phyloP scores from a whole-genome alignment of 2,329 filamentous ascomycete genomes.

The Truncatella angustata region DNA sequence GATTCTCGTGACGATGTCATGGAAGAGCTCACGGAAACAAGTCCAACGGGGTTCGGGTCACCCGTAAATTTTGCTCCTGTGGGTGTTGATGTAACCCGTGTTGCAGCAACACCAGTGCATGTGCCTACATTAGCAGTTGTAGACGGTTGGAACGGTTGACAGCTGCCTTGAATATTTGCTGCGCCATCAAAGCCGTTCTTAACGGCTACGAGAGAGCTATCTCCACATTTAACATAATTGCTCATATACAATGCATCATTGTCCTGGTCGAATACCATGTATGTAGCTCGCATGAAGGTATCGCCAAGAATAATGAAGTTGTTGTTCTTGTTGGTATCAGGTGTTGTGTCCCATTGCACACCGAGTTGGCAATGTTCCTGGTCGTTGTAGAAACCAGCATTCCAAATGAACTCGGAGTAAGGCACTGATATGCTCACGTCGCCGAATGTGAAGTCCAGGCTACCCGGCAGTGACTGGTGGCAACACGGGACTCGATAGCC shows the following conservation, averaged over 20 bases:
- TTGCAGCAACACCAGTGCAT: neutral
- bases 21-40: slow-evolving; percentile 10
- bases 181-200: slow-evolving; percentile 24
- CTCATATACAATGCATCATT: slow-evolving; percentile 29
- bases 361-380: slow-evolving; percentile 23
- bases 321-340: slow-evolving; percentile 19
- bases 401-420: slow-evolving; percentile 31
- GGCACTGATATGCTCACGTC: slow-evolving; percentile 29
- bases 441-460: slow-evolving; percentile 48
- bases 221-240: slow-evolving; percentile 23
- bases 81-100: neutral
- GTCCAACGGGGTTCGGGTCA: slow-evolving; percentile 7
- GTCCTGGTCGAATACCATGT: slow-evolving; percentile 29
- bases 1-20: slow-evolving; percentile 5
- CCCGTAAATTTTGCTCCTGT: neutral
- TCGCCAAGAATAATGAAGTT: slow-evolving; percentile 29
- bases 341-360: slow-evolving; percentile 7
- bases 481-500: slow-evolving; percentile 45
- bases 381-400: slow-evolving; percentile 16
- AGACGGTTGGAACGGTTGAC: slow-evolving; percentile 3
- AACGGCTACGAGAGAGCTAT: slow-evolving; percentile 25
- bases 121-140: neutral
- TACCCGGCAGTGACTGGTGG: slow-evolving; percentile 33
- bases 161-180: slow-evolving; percentile 22
- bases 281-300: slow-evolving; percentile 29